Evolutionary conservation across 305 asterid species (phyloP), one percentile per base, ranked within the genome.

Genomic region (Petunia hybrid): DNA sequence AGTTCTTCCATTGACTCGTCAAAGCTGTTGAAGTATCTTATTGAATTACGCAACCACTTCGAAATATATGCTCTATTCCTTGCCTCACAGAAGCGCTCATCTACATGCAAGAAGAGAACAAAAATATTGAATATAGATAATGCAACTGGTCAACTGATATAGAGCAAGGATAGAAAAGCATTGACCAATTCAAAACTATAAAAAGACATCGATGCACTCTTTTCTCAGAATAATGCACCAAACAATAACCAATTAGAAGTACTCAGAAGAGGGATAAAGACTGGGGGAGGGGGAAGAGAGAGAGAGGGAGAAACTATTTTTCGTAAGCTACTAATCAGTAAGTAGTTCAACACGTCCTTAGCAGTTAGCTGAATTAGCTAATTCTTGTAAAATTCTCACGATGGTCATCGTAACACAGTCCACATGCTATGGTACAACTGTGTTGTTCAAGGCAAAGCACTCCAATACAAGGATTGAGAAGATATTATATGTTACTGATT

Each of bases 21-120:
- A 84, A 94, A 91, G 87, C 82, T 55, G 82, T 82, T 90, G 81
- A 89, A 93, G 77, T 87, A 89, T 86, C 87, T 91, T 82, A 96
- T 87, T 38, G 98, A 93, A 78, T 91, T 94, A 84, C 98, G 94
- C 86, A 96, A 82, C 99, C 99, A 96, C 92, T 93, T 96, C 80
- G 99, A 96, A 79, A 94, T 86, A 87, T 88, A 86, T 82, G 91
- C 84, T 88, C 92, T 87, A 84, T 92, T 96, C 87, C 97, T 90
- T 55, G 91, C 97, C 83, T 87, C 88, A 76, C 89, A 92, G 83
- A 94, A 91, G 64, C 99, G 98, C 86, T 94, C 98, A 86, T 96
- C 99, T 96, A 92, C 85, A 86, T 53, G 82, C 70, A 85, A 83
- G 80, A 64, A 61, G 75, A 82, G 59, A 41, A 81, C 78, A 63